These are phyloP conservation scores for Kalaharituber pfeilii DNA, from an alignment of 2,329 filamentous ascomycete species.

Conservation along the genomic window DNA sequence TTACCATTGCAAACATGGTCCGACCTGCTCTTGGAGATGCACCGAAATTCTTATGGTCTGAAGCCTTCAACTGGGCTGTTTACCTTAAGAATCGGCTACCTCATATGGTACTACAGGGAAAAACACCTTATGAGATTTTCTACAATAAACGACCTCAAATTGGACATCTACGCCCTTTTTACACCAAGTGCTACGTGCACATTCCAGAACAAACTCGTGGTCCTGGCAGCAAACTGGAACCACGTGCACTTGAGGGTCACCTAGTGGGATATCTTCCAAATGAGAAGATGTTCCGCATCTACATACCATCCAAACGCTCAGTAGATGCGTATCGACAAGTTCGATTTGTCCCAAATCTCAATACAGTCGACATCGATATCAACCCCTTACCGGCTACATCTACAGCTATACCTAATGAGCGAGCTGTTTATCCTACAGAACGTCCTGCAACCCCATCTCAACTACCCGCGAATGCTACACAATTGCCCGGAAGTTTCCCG, in stretches of 20 bases:
- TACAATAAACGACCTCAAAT: neutral
- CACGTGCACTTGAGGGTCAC: neutral
- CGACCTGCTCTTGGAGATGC: too few species aligned
- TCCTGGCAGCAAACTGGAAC: neutral
- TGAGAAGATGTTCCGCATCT: too few species aligned
- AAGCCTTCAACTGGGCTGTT: too few species aligned
- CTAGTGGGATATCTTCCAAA: neutral
- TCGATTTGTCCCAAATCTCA: neutral
- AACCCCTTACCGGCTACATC: neutral
- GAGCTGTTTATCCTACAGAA: neutral
- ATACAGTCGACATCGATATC: neutral
- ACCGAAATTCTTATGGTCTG: too few species aligned
- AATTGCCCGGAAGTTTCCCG: neutral
- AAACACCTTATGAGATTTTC: conserved; percentile 4
- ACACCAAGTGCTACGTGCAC: neutral
- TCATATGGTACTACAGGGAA: neutral
- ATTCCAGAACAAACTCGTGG: conserved; percentile 1
- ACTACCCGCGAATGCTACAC: neutral
- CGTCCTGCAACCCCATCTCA: neutral
- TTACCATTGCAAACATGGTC: neutral
- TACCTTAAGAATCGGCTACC: too few species aligned
- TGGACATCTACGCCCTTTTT: conserved; percentile 3
- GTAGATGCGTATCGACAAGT: neutral
- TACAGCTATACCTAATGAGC: neutral
- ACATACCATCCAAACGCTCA: too few species aligned